Conservation (phyloP, 2,329 filamentous ascomycete species). For the Fusarium poae region DNA sequence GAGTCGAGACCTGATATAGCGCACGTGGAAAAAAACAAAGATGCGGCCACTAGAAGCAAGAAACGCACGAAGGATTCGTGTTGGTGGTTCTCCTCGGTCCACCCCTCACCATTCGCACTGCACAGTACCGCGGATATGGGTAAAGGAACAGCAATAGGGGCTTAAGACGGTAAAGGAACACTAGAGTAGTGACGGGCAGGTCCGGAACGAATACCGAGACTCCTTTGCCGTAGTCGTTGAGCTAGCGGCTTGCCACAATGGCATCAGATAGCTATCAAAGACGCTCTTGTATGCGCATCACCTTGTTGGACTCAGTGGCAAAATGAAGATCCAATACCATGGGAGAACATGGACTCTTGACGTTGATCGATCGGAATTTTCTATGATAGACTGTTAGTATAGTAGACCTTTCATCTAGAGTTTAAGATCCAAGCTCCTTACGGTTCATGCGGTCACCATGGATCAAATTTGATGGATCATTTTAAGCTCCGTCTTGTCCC, state of each 20-base stretch:
- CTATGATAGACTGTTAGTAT: background rate
- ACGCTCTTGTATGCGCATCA: conserved; percentile 2
- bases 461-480: conserved; percentile 3
- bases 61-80: conserved; percentile 23
- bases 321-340: background rate
- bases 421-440: background rate
- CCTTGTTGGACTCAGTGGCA: background rate
- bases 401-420: background rate
- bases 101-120: conserved; percentile 12
- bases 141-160: conserved; percentile 9
- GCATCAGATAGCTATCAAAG: background rate
- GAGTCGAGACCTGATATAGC: background rate
- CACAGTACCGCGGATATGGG: conserved; percentile 14
- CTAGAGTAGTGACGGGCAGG: background rate
- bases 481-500: background rate
- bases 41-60: conserved; percentile 19
- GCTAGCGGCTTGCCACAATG: background rate
- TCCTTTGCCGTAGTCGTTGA: background rate
- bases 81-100: conserved; percentile 14
- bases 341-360: background rate
- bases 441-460: background rate
- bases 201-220: background rate
- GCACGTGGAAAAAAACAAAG: conserved; percentile 10
- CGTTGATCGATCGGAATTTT: background rate
- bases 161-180: background rate